A percentile compares a stretch with the other conserved stretches of the same genome.
These are phyloP conservation scores for Metarhizium anisopliae DNA, from an alignment of 2,329 filamentous ascomycete genomes.

Conservation along the genomic window DNA sequence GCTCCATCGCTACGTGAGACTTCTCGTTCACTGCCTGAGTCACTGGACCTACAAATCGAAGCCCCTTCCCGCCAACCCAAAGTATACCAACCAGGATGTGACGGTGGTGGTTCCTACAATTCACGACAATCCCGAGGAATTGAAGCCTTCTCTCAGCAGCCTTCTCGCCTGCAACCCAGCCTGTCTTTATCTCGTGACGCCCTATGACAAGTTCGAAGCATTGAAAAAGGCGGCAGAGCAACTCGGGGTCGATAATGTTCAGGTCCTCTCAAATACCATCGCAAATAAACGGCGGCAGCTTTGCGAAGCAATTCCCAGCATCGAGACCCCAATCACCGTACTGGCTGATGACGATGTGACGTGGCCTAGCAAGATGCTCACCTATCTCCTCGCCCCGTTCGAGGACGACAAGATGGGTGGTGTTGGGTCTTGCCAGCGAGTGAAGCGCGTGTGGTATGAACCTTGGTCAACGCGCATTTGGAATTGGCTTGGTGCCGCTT, in stretches of 20 bases:
- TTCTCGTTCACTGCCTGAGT: constrained; percentile 75
- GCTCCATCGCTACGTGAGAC: constrained; percentile 77
- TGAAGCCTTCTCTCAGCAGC: constrained; percentile 71
- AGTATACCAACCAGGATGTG: constrained; percentile 71
- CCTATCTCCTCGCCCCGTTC: constrained; percentile 89
- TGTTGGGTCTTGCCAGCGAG: constrained; percentile 83
- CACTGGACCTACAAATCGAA: constrained; percentile 85
- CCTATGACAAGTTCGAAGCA: constrained; percentile 65
- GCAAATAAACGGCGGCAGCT: constrained; percentile 95
- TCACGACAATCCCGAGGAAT: constrained; percentile 74
- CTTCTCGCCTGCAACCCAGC: constrained; percentile 61
- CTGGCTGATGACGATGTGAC: constrained; percentile 95
- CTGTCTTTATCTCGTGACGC: constrained; percentile 79
- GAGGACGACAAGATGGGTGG: constrained; percentile 77
- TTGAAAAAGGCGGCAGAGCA: constrained; percentile 59
- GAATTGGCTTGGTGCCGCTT: constrained; percentile 86
- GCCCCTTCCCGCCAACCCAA: constrained; percentile 72
- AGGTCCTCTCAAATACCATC: constrained; percentile 68
- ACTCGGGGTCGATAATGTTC: constrained; percentile 51
- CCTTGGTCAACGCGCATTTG: constrained; percentile 57
- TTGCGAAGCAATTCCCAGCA: constrained; percentile 79
- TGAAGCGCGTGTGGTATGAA: constrained; percentile 58
- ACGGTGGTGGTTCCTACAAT: constrained; percentile 93
- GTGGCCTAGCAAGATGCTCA: constrained; percentile 77
- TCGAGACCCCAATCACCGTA: constrained; percentile 75